phyloP scores from a whole-genome alignment of 495 filamentous ascomycete genomes.

The Podospora conica region DNA sequence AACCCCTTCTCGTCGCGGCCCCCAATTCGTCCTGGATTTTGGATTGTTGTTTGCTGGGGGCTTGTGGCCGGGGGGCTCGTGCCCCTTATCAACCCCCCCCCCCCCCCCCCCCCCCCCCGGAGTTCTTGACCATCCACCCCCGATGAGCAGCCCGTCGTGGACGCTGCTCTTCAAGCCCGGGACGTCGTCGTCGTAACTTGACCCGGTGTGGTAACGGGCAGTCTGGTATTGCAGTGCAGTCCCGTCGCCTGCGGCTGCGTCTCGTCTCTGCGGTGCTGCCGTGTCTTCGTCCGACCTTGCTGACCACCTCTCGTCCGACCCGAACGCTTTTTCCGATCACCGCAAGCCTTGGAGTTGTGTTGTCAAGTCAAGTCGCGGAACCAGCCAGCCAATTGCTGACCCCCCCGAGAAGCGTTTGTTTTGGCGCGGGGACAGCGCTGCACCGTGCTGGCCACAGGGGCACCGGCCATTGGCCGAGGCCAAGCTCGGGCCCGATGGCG shows the following conservation, averaged over 20 bases:
- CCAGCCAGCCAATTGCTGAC: not conserved
- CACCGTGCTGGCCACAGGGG: not conserved
- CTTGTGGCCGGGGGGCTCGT: not conserved
- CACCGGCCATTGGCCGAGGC: conserved; percentile 12
- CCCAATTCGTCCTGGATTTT: not conserved
- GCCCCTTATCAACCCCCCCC: not conserved
- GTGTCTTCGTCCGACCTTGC: not conserved
- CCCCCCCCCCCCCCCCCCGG: not conserved
- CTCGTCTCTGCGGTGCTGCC: not conserved
- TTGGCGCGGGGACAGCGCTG: not conserved
- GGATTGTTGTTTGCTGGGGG: not conserved
- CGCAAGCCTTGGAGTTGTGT: not conserved
- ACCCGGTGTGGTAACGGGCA: not conserved
- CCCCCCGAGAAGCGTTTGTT: not conserved
- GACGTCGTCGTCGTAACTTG: not conserved
- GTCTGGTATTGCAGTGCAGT: too few relatives aligned
- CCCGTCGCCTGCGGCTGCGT: not conserved
- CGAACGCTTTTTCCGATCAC: not conserved
- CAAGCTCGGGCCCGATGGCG: not conserved
- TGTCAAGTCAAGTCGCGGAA: not conserved
- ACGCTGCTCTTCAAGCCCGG: not conserved
- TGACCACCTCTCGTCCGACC: not conserved
- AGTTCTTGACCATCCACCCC: not conserved
- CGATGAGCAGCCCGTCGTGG: not conserved
- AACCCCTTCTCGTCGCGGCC: not conserved